Base-by-base conservation (phyloP, 805 yeast species). In the Dipodascus albidus region DNA sequence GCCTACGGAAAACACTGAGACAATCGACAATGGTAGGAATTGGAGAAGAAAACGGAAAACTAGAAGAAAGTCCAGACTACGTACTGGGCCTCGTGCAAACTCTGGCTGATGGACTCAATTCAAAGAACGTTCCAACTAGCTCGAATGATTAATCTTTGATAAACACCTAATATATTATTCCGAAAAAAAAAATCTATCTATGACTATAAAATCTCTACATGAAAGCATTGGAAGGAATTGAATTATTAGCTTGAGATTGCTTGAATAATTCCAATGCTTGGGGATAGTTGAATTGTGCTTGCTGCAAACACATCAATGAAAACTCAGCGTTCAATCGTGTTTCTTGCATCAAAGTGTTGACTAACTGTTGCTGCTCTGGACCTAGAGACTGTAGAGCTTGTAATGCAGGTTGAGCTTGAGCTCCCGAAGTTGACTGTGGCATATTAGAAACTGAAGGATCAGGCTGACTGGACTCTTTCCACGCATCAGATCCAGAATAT, bases 301-400 rank as follows among this genome's bases (percentile, higher is more conserved):
- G 96, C 65, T 88, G 89, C 54, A 89, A 83, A 42, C 93, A 75
- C 85, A 90, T 79, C 23, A 81, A 70, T 0, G 91, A 86, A 66
- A 82, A 90, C 61, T 86, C 85, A n/a, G 85, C 73, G 59, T 78
- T 89, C 59, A 90, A 72, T 50, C 81, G 80, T 0, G 97, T 90
- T 57, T 84, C 87, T 23, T 76, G 66, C 69, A 84, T 79, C 22
- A 91, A 69, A 61, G 78, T 83, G 21, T 77, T 75, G 17, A 87
- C 74, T 3, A 87, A 67, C 54, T 81, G 83, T 57, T 83, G 80
- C 64, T 85, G 95, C 3, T 68, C 65, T 0, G 75, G 74, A 41
- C 67, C 74, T 48, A 83, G 68, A 33, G 75, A 78, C 2, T 57
- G 54, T 15, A 62, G 54, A n/a, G 58, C 50, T n/a, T 50, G 44